These are phyloP conservation scores for Eruca vesicaria DNA, from an alignment of 441 rosid species.

Conservation along the genomic window DNA sequence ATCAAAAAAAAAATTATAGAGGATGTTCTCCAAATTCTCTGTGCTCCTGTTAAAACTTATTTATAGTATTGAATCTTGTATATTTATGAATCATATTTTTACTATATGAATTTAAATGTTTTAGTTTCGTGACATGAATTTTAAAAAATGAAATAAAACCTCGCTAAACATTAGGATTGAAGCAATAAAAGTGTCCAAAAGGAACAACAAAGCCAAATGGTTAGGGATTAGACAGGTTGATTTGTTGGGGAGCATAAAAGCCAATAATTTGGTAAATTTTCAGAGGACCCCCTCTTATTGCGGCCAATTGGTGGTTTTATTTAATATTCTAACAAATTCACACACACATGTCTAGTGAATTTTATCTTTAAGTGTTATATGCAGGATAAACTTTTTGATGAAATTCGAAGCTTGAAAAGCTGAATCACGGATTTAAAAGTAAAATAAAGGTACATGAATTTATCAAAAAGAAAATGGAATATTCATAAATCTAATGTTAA, in stretches of 20 bases:
- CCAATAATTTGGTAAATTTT: constrained; percentile 40
- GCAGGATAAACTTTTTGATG: neutral
- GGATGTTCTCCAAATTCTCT: neutral
- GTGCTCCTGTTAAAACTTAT: neutral
- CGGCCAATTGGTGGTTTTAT: constrained; percentile 26
- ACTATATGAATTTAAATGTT: neutral
- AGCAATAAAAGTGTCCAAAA: constrained; percentile 34
- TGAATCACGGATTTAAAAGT: constrained; percentile 7
- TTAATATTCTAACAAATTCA: constrained; percentile 16
- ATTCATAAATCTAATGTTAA: neutral
- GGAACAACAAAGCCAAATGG: constrained; percentile 41
- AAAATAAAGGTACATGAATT: neutral
- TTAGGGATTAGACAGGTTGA: constrained; percentile 46
- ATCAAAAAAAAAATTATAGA: neutral
- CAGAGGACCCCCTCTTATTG: constrained; percentile 39
- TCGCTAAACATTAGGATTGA: constrained; percentile 39
- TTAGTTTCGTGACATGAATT: neutral
- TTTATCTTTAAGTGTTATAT: neutral
- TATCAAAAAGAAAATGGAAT: neutral
- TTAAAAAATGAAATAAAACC: constrained; percentile 7
- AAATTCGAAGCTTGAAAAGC: constrained; percentile 25
- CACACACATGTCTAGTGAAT: constrained; percentile 18
- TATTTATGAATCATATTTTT: neutral
- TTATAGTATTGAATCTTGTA: neutral
- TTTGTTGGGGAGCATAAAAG: constrained; percentile 42